Evolutionary conservation across 2,329 filamentous ascomycete species (phyloP).

Genomic region (Metarhizium robertsii): DNA sequence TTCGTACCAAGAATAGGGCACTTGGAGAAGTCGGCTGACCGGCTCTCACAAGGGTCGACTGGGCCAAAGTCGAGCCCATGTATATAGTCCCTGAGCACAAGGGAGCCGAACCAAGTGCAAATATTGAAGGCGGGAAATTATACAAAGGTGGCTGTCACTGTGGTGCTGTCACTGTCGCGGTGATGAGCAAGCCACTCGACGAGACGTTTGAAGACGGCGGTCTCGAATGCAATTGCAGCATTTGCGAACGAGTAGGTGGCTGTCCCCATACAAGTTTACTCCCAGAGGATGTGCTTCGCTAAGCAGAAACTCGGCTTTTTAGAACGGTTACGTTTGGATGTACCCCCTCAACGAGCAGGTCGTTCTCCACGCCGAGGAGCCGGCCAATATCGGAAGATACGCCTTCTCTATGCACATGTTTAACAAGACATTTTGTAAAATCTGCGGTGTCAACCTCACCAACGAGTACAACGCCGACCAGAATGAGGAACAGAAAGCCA

Average conservation of each 20-base stretch:
- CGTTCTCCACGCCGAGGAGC: conserved; percentile 26
- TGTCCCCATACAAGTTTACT: neutral
- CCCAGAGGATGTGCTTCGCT: neutral
- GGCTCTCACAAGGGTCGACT: conserved; percentile 26
- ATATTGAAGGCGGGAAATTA: conserved; percentile 25
- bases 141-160: conserved; percentile 46
- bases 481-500: conserved; percentile 24
- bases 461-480: conserved; percentile 20
- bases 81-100: conserved; percentile 28
- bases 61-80: conserved; percentile 18
- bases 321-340: conserved; percentile 36
- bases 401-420: conserved; percentile 20
- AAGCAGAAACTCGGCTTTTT: neutral
- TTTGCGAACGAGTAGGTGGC: conserved; percentile 30
- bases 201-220: conserved; percentile 21
- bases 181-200: conserved; percentile 33
- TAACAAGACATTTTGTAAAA: conserved; percentile 38
- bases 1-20: conserved; percentile 17
- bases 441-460: conserved; percentile 34
- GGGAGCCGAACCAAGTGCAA: conserved; percentile 29
- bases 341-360: conserved; percentile 31
- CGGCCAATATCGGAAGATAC: conserved; percentile 29
- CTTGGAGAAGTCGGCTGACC: neutral
- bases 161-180: conserved; percentile 34
- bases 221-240: conserved; percentile 42